Conservation (phyloP, 805 yeast species). For the Saturnispora serradocipensis region DNA sequence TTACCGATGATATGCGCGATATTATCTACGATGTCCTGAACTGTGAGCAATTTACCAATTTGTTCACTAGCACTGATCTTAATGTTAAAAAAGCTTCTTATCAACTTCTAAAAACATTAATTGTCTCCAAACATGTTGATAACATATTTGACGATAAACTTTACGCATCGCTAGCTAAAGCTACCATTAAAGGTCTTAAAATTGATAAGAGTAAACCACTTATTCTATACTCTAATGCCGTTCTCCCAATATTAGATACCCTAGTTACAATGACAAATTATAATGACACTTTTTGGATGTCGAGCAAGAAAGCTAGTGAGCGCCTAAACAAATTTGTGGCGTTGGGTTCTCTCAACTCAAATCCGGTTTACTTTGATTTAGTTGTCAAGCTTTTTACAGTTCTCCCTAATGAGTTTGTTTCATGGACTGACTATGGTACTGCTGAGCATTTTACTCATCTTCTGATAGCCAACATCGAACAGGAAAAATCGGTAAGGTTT, state of each 20-base stretch:
- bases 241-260: conserved; percentile 42
- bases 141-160: conserved; percentile 20
- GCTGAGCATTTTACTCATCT: conserved; percentile 11
- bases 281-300: conserved; percentile 43
- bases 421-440: conserved; percentile 6
- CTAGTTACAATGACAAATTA: conserved; percentile 35
- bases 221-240: conserved; percentile 36
- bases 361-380: conserved; percentile 37
- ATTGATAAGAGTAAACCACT: conserved; percentile 26
- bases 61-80: conserved; percentile 30
- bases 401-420: conserved; percentile 18
- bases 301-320: conserved; percentile 38
- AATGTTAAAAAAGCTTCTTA: conserved; percentile 35
- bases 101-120: conserved; percentile 26
- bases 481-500: conserved; percentile 19
- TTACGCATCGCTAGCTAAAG: conserved; percentile 35
- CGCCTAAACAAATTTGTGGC: conserved; percentile 38
- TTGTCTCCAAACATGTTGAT: conserved; percentile 16
- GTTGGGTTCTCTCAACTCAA: conserved; percentile 47
- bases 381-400: conserved; percentile 12
- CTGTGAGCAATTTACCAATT: conserved; percentile 38
- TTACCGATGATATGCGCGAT: conserved; percentile 16
- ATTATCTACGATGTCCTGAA: conserved; percentile 29
- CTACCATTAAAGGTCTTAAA: conserved; percentile 36
- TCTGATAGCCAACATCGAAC: conserved; percentile 16